phyloP scores from a whole-genome alignment of 305 asterid species.

The Fraxinus greggii region DNA sequence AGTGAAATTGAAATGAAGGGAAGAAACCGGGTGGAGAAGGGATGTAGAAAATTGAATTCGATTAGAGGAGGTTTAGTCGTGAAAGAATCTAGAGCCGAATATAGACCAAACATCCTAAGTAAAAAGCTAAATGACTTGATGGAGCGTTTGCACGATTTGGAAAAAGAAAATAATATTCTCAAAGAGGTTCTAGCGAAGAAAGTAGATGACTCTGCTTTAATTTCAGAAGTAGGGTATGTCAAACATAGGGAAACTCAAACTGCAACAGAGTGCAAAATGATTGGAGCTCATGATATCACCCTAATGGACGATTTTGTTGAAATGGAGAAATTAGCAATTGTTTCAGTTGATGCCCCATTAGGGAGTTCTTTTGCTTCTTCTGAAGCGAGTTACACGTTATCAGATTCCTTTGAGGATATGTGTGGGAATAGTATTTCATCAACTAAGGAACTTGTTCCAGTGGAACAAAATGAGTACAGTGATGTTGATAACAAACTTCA shows the following conservation, averaged over 20 bases:
- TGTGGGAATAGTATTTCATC: conserved; percentile 20
- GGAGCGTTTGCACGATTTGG: conserved; percentile 62
- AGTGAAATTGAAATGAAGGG: conserved; percentile 42
- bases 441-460: conserved; percentile 44
- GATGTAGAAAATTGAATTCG: conserved; percentile 32
- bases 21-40: conserved; percentile 31
- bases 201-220: conserved; percentile 42
- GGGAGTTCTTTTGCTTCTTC: conserved; percentile 29
- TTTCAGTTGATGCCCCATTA: conserved; percentile 51
- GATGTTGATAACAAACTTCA: conserved; percentile 9
- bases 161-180: conserved; percentile 57
- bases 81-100: conserved; percentile 18
- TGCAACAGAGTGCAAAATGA: conserved; percentile 36
- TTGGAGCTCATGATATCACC: conserved; percentile 72
- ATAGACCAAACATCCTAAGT: conserved; percentile 25
- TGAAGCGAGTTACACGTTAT: conserved; percentile 24
- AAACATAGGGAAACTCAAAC: conserved; percentile 20
- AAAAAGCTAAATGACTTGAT: conserved; percentile 46
- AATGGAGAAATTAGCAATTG: conserved; percentile 91
- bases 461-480: conserved; percentile 26
- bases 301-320: conserved; percentile 97
- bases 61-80: conserved; percentile 32
- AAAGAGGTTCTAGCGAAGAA: conserved; percentile 48
- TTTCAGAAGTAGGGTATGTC: conserved; percentile 23
- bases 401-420: conserved; percentile 26